These are phyloP conservation scores for Erythrophleum ivorense DNA, from an alignment of 331 rosid genomes.

Conservation along the genomic window DNA sequence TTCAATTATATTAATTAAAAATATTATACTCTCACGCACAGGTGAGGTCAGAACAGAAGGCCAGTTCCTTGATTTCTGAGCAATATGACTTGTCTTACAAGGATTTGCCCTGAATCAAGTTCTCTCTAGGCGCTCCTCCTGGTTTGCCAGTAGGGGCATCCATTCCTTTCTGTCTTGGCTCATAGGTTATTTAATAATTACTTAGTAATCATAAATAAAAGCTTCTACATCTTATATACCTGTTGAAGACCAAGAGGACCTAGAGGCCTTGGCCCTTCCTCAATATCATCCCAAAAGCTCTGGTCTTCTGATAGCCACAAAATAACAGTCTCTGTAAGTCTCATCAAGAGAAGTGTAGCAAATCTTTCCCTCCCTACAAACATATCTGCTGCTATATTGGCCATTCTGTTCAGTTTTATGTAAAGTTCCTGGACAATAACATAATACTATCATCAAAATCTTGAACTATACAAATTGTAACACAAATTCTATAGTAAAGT, in stretches of 20 bases:
- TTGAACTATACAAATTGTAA: constrained; percentile 28
- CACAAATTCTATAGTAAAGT: neutral
- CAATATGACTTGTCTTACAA: constrained; percentile 6
- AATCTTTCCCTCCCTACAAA: constrained; percentile 96
- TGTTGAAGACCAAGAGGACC: constrained; percentile 96
- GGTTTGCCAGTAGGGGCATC: constrained; percentile 2
- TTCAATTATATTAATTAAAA: neutral
- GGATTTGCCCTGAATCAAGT: constrained; percentile 2
- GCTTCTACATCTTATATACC: constrained; percentile 43
- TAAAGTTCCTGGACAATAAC: constrained; percentile 79
- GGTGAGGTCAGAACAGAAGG: neutral
- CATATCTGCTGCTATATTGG: constrained; percentile 91
- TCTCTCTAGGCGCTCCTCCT: neutral
- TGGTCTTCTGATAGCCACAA: constrained; percentile 98
- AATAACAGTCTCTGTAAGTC: constrained; percentile 97
- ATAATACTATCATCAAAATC: constrained; percentile 42
- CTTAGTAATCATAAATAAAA: neutral
- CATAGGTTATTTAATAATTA: neutral
- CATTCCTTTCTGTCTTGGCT: constrained; percentile 13
- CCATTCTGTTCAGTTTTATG: constrained; percentile 84
- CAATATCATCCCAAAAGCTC: constrained; percentile 99
- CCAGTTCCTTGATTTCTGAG: constrained; percentile 3
- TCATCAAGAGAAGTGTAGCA: constrained; percentile 91
- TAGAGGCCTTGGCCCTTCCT: constrained; percentile 90
- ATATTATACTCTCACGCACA: neutral